Evolutionary conservation across 2,329 filamentous ascomycete species (phyloP), one percentile per base, ranked within the genome.

Genomic region (Emydomyces testavorans): DNA sequence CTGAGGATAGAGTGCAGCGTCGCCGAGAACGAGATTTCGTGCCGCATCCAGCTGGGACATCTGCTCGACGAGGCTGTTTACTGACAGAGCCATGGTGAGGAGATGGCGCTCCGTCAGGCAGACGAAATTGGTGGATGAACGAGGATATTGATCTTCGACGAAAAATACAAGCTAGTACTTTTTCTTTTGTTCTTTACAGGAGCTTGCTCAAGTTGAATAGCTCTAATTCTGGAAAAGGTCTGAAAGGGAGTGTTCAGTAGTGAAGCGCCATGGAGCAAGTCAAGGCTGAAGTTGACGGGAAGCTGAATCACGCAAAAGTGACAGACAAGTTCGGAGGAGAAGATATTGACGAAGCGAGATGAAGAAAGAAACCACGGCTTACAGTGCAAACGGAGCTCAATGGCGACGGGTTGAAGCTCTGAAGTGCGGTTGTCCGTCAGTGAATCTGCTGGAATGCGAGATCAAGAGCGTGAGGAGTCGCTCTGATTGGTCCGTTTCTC

Each of bases 21-120:
- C 89, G 57, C 78, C 79, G 51, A 96, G 77, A 46, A 93, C 89
- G 53, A 96, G 82, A 63, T 85, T 85, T 61, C 92, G 86, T 54
- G 92, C 92, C 59, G 85, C 82, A 64, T 93, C 82, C 57, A 98
- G 82, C 72, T 95, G 89, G 58, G 79, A 78, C 60, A 96, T 78
- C 68, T 90, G 86, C 60, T 88, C 82, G 61, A 76, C 72, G 52
- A 87, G 76, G 26, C 78, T 76, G 48, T 78, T 71, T 50, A 68
- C 48, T 18, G 52, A 45, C 21, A 46, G 23, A 35, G 50, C 37
- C 48, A 53, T 51, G 32, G 31, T 50, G 15, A 2, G 26, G 34
- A 13, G 18, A 34, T 39, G 35, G 37, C 26, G 18, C 45, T 39
- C 36, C 35, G 45, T 28, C 28, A 6, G 26, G 16, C 11, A 32